These are phyloP conservation scores for Pleurotus eryngii DNA, from an alignment of 768 basidiomycete species.

Conservation along the genomic window DNA sequence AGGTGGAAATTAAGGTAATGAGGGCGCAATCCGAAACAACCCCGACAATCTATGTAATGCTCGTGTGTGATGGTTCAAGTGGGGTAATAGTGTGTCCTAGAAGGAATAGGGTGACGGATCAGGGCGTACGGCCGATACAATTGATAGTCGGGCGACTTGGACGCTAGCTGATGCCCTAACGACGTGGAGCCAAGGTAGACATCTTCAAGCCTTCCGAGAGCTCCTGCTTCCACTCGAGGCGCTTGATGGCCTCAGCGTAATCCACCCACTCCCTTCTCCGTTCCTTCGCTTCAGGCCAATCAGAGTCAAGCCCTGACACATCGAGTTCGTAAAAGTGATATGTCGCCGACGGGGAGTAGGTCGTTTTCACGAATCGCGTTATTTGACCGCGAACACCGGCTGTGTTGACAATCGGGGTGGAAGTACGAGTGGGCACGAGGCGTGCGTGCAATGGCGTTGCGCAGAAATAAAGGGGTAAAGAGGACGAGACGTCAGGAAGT, in stretches of 20 bases:
- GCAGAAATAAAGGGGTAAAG: constrained; percentile 27
- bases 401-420: constrained; percentile 35
- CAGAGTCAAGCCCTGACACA: constrained; percentile 68
- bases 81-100: not conserved
- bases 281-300: constrained; percentile 81
- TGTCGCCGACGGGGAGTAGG: constrained; percentile 72
- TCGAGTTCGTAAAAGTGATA: constrained; percentile 93
- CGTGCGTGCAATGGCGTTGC: constrained; percentile 11
- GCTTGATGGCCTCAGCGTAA: constrained; percentile 71
- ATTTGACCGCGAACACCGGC: constrained; percentile 87
- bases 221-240: constrained; percentile 84
- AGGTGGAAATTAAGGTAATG: constrained; percentile 1
- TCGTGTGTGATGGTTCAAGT: not conserved
- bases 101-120: not conserved
- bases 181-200: constrained; percentile 63
- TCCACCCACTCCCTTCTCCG: constrained; percentile 86
- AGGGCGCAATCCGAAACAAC: not conserved
- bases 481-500: constrained; percentile 61
- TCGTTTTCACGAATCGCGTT: constrained; percentile 81
- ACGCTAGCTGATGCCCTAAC: constrained; percentile 25
- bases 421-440: constrained; percentile 18
- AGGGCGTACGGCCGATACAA: not conserved
- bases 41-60: constrained; percentile 7
- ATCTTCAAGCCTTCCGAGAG: constrained; percentile 71
- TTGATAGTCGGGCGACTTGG: not conserved